Percentiles rank a stretch among this genome's conserved stretches.
Conservation (phyloP, 345 rosid genomes). For the Gossypium thurberi region DNA sequence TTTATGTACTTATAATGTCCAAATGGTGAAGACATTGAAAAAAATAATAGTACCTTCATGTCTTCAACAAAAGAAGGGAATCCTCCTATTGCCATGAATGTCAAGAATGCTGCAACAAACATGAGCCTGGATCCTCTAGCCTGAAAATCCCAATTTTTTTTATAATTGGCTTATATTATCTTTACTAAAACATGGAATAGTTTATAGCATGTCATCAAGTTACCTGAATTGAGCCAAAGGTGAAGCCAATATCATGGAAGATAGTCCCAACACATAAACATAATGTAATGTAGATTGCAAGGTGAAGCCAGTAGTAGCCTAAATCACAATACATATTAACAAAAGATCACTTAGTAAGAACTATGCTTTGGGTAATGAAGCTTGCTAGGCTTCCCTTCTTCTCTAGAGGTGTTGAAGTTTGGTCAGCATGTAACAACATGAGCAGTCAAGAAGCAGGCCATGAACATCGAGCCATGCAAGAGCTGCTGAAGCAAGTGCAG, state of each 20-base stretch:
- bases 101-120: conserved; percentile 52
- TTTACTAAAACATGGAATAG: neutral
- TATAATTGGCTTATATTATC: neutral
- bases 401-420: neutral
- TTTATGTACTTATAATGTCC: neutral
- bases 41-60: conserved; percentile 53
- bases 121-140: conserved; percentile 43
- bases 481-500: too few relatives aligned
- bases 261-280: conserved; percentile 47
- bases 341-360: conserved; percentile 38
- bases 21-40: neutral
- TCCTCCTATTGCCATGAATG: conserved; percentile 95
- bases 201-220: neutral
- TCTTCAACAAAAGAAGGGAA: conserved; percentile 93
- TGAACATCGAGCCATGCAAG: too few relatives aligned
- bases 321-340: conserved; percentile 58
- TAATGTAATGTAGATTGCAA: conserved; percentile 40
- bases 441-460: too few relatives aligned
- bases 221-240: conserved; percentile 54
- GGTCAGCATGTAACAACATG: too few relatives aligned
- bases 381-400: conserved; percentile 35
- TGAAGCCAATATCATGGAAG: conserved; percentile 29
- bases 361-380: conserved; percentile 28
- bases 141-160: conserved; percentile 14
- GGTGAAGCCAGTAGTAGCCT: conserved; percentile 61